Evolutionary conservation across 345 rosid genomes (phyloP), one percentile per base, ranked within the genome.

Genomic region (Alliaria petiolata): DNA sequence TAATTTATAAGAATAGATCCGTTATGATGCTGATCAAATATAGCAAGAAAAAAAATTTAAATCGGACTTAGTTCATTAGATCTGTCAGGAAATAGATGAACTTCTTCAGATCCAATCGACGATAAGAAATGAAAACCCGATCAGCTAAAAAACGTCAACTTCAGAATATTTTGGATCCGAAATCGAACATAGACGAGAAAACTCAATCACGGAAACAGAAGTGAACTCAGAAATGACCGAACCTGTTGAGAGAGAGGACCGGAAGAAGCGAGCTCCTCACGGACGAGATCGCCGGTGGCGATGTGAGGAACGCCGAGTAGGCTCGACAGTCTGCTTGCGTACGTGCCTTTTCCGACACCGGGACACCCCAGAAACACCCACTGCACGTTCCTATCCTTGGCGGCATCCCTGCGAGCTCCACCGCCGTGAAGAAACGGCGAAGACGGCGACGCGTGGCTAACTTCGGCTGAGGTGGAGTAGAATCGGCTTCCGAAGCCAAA

Each of bases 271-370:
- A 91, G 89, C 79, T 84, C 99, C 19, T 86, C 92, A 19, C 96
- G 95, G 67, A 95, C 97, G 76, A 92, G 96, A 84, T 95, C 98
- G 51, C 97, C 98, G 34, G 97, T 89, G 74, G 97, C 96, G 85
- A 95, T 95, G 45, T 92, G 99, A 53, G 98, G 97, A 43, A 89
- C 92, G 17, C 90, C 89, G 59, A 95, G 93, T 43, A 88, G 89
- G 63, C 12, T 73, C 17, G 93, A 89, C n/a, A 95, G 83, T 40
- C 93, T 90, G 56, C 96, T 85, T 13, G 98, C 98, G 67, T 95
- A 91, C 1, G 97, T 91, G n/a, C 99, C 99, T 74, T 91, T 91
- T 5, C 99, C 99, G 4, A 95, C 99, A 46, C 97, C 97, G 0
- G 99, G 98, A 55, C 87, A 87, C 6, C 99, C 99, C 2, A 95